phyloP scores from a whole-genome alignment of 257 asterid species.

The Fraxinus americana region DNA sequence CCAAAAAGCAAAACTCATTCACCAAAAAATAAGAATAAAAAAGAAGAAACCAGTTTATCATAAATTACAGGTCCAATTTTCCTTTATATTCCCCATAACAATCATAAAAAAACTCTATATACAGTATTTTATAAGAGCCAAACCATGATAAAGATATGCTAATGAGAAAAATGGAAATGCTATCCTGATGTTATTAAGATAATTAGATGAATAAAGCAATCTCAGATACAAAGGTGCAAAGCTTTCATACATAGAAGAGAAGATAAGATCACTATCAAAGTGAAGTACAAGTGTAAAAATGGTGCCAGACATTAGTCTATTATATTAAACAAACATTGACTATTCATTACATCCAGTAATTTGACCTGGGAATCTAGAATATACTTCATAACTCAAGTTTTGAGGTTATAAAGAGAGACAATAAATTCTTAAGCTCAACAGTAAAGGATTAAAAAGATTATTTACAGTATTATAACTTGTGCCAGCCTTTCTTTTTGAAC shows the following conservation, averaged over 20 bases:
- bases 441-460: constrained; percentile 5
- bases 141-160: not conserved
- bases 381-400: not conserved
- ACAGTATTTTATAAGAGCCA: not conserved
- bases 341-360: not conserved
- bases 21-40: not conserved
- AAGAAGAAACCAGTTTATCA: not conserved
- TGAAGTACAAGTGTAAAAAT: not conserved
- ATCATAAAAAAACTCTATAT: not conserved
- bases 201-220: not conserved
- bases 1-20: not conserved
- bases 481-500: constrained; percentile 72
- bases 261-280: not conserved
- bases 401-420: not conserved
- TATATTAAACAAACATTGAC: not conserved
- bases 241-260: not conserved
- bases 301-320: not conserved
- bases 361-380: not conserved
- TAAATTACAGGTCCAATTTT: not conserved
- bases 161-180: not conserved
- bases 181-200: not conserved
- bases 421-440: constrained; percentile 4
- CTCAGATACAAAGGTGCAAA: not conserved
- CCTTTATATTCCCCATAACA: not conserved
- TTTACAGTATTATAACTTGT: constrained; percentile 63